Evolutionary conservation across 2,329 filamentous ascomycete species (phyloP).

Genomic region (Bipolaris zeicola): DNA sequence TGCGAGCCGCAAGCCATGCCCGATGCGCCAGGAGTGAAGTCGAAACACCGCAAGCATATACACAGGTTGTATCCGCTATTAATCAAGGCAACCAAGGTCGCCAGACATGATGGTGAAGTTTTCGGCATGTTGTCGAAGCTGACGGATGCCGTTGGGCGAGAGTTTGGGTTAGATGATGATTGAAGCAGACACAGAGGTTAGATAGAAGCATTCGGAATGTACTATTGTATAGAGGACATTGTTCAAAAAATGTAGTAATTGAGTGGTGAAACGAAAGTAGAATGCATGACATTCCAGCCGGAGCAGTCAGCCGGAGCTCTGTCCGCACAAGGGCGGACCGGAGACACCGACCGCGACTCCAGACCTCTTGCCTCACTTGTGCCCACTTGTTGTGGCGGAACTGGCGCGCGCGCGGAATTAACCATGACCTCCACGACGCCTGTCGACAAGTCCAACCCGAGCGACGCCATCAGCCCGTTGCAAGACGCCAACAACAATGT

Average conservation of each 20-base stretch:
- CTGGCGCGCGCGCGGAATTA: constrained; percentile 13
- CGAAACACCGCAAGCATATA: constrained; percentile 69
- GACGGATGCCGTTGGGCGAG: constrained; percentile 49
- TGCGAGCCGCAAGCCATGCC: constrained; percentile 75
- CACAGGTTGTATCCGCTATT: constrained; percentile 80
- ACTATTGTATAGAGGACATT: background rate
- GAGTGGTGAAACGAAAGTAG: background rate
- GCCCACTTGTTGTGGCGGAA: constrained; percentile 16
- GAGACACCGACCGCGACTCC: constrained; percentile 16
- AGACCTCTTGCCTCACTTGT: background rate
- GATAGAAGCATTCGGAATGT: background rate
- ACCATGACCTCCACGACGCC: constrained; percentile 23
- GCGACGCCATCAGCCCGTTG: constrained; percentile 43
- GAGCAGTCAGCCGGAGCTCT: background rate
- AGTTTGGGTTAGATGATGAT: constrained; percentile 42
- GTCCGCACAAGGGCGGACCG: constrained; percentile 14
- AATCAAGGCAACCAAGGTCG: constrained; percentile 65
- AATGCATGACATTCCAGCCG: background rate
- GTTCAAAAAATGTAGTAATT: background rate
- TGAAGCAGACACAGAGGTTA: background rate
- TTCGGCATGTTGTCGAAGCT: constrained; percentile 50
- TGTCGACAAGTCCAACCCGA: constrained; percentile 31
- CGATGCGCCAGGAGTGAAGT: constrained; percentile 40
- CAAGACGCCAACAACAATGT: constrained; percentile 28
- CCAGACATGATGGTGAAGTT: constrained; percentile 67